Conservation (phyloP, 805 yeast species). For the Blastobotrys mokoenaii region DNA sequence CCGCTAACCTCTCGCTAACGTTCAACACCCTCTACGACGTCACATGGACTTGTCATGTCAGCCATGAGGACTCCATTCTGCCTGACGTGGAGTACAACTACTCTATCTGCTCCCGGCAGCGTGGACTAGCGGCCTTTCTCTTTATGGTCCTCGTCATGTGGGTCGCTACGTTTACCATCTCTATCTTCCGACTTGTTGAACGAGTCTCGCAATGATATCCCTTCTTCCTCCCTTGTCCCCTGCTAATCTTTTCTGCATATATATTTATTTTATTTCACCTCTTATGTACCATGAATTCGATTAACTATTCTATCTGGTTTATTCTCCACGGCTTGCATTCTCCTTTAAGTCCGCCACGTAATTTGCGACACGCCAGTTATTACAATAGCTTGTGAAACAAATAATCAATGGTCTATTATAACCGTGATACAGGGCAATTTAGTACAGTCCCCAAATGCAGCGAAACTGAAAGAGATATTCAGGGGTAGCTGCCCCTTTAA, state of each 20-base stretch:
- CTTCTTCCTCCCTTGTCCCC: neutral
- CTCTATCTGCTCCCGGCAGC: constrained; percentile 67
- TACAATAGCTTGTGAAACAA: no score
- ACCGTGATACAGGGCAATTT: no score
- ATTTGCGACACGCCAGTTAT: no score
- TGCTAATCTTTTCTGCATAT: neutral
- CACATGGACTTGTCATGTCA: constrained; percentile 68
- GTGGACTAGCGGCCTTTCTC: constrained; percentile 69
- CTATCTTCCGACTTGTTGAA: constrained; percentile 75
- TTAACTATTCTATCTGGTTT: no score
- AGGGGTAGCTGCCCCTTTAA: no score
- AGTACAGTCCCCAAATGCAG: no score
- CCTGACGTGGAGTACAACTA: constrained; percentile 29
- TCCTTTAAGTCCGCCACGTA: no score
- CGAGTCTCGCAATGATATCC: constrained; percentile 18
- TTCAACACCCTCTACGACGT: constrained; percentile 75
- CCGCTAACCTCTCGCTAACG: constrained; percentile 80
- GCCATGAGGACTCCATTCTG: constrained; percentile 29
- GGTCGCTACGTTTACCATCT: constrained; percentile 78
- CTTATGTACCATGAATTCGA: neutral
- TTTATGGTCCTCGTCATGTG: constrained; percentile 69
- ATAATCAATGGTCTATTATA: no score
- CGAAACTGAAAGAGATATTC: no score
- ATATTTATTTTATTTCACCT: neutral
- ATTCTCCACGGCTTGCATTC: no score